These are phyloP conservation scores for Leishmania braziliensis DNA, from an alignment of 208 protist species.

Conservation along the genomic window DNA sequence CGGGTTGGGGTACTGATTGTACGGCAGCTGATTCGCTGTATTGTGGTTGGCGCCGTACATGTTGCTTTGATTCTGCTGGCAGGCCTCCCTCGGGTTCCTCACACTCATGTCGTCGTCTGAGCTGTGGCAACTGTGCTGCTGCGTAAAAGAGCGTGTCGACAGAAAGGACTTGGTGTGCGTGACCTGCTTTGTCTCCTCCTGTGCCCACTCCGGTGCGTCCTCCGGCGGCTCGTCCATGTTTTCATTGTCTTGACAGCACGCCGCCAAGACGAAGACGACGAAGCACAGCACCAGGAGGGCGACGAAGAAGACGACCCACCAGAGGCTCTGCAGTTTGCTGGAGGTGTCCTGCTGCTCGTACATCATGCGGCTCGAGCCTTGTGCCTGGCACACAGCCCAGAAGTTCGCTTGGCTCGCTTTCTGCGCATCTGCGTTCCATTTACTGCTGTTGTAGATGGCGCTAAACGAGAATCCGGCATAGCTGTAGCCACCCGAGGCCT, in stretches of 20 bases:
- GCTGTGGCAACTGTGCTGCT: neutral
- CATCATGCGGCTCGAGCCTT: slow-evolving; percentile 22
- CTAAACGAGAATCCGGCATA: slow-evolving; percentile 28
- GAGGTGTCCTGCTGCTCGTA: slow-evolving; percentile 28
- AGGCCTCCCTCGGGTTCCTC: neutral
- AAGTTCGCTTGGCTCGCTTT: slow-evolving; percentile 16
- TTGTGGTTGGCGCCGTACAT: slow-evolving; percentile 8
- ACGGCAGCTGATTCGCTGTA: neutral
- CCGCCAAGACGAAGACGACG: slow-evolving; percentile 33
- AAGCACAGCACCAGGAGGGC: slow-evolving; percentile 33
- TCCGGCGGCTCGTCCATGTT: slow-evolving; percentile 60
- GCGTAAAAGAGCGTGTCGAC: slow-evolving; percentile 33
- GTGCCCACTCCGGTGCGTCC: slow-evolving; percentile 50
- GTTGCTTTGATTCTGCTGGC: neutral
- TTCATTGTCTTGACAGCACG: slow-evolving; percentile 47
- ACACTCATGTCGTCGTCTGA: neutral
- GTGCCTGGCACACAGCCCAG: slow-evolving; percentile 39
- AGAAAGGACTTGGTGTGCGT: slow-evolving; percentile 38
- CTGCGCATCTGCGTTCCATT: slow-evolving; percentile 8
- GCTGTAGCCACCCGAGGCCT: slow-evolving; percentile 31
- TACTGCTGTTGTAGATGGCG: slow-evolving; percentile 9
- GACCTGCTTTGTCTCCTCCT: slow-evolving; percentile 24
- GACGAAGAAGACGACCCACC: slow-evolving; percentile 43
- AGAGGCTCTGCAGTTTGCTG: slow-evolving; percentile 26
- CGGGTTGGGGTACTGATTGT: neutral